Evolutionary conservation across 1,284 basidiomycete genomes (phyloP), one percentile per base, ranked within the genome.

Genomic region (Ustilago tritici): DNA sequence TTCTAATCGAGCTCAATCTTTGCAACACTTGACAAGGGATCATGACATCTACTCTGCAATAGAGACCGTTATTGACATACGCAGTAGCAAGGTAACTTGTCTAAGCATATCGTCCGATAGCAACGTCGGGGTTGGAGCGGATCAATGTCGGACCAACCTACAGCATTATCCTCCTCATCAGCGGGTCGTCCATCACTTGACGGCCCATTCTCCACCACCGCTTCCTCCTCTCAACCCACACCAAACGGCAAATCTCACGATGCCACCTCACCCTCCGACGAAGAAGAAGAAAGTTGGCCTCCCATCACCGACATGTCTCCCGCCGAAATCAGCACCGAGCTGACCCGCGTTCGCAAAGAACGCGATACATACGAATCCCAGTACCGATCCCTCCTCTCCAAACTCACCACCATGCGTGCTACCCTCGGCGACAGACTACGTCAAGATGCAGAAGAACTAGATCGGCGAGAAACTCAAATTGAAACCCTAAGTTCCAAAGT

Each of bases 381-480:
- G 86, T 97, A 99, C 87, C 91, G 91, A 61, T 92, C 90, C 68
- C 89, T 99, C 46, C 89, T 99, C 7, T 91, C 91, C 54, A 98
- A 95, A 87, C 88, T 99, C 56, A 95, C 93, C 3, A 91, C 92
- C 40, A 98, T 99, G 95, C 91, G 95, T 15, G 93, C 92, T 34
- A 94, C 93, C 5, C 89, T 99, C 32, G 95, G 95, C 46, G 95
- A 95, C 83, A 96, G 98, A 86, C 89, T 99, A 65, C 92, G 93
- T 86, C 94, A 97, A 87, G 97, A 99, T 88, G 96, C 97, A 79
- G 85, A 86, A 61, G 85, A 86, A 55, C 71, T 86, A 10, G 85
- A 85, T 47, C 74, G 82, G 3, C 65, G 84, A 47, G 83, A 84
- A 38, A 59, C 69, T 19, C 83, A 85, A 49, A 84, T 86, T 70